Conservation (phyloP, 495 filamentous ascomycete species). For the Tuber calosporum region DNA sequence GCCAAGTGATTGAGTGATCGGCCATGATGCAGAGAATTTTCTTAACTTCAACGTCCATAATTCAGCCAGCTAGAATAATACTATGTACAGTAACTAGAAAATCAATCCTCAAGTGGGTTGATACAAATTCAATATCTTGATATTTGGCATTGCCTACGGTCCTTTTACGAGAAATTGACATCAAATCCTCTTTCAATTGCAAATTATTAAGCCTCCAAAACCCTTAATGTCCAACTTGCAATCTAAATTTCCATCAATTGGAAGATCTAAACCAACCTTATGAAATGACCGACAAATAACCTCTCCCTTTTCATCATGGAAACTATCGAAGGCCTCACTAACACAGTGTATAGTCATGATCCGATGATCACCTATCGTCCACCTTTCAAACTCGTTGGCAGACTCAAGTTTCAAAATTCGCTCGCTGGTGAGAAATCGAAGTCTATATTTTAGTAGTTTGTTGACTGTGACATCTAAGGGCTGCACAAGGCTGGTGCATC, state of each 20-base stretch:
- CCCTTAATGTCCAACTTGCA: not conserved
- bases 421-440: slow-evolving; percentile 5
- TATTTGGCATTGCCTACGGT: too few relatives aligned
- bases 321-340: slow-evolving; percentile 9
- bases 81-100: too few relatives aligned
- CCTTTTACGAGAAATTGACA: too few relatives aligned
- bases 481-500: not conserved
- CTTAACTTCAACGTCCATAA: too few relatives aligned
- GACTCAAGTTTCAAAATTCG: not conserved
- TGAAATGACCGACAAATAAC: not conserved
- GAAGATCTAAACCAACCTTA: not conserved
- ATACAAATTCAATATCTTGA: too few relatives aligned
- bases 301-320: not conserved
- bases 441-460: not conserved
- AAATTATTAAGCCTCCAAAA: not conserved
- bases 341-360: slow-evolving; percentile 6
- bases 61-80: too few relatives aligned
- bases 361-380: not conserved
- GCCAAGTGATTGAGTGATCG: too few relatives aligned
- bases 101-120: too few relatives aligned
- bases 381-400: not conserved
- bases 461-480: not conserved
- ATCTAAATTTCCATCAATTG: not conserved
- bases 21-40: too few relatives aligned
- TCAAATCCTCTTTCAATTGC: not conserved